Evolutionary conservation across 2,329 filamentous ascomycete species (phyloP), one percentile per base, ranked within the genome.

Genomic region (Fusarium nisikadoi): DNA sequence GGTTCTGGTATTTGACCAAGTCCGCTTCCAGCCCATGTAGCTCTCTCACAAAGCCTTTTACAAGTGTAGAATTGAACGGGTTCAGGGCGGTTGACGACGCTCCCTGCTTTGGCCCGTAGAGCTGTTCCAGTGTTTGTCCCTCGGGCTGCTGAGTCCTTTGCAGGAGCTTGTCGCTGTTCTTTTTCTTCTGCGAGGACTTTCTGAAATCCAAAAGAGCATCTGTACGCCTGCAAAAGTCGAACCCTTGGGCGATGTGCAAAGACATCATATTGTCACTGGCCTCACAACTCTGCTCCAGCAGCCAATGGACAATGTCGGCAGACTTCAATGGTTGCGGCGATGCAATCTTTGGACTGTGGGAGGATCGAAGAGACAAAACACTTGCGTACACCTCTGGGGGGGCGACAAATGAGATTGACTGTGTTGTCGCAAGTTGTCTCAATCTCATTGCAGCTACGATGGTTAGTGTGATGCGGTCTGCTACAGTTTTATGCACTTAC

Each of bases 341-440:
- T 17, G 38, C 20, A 19, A 25, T 17, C 10, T 13, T 47, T 8
- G 7, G 29, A n/a, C 11, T 20, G 14, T 25, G 61, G 76, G 0
- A 85, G 56, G 61, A 90, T 86, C 54, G 25, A 6, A 70, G 20
- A 17, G 42, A 36, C 0, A 86, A 72, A 36, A 93, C 91, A 66
- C 86, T 90, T 33, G 89, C 86, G 38, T 91, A 84, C 0, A 92
- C 89, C 73, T 92, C 90, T 0, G 86, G 87, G 0, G 90, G 88
- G 0, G 86, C 85, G 25, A 89, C 84, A 53, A 91, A 88, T 12
- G 80, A 79, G 0, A 92, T 77, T 0, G 86, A 87, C 62, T 92
- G 90, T 0, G 87, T 87, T 0, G 84, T 82, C 0, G 80, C 81
- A 0, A 93, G 81, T 49, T 91, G 87, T 3, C 91, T 84, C 1